These are phyloP conservation scores for Daldinia vernicosa DNA, from an alignment of 495 filamentous ascomycete genomes.

Conservation along the genomic window DNA sequence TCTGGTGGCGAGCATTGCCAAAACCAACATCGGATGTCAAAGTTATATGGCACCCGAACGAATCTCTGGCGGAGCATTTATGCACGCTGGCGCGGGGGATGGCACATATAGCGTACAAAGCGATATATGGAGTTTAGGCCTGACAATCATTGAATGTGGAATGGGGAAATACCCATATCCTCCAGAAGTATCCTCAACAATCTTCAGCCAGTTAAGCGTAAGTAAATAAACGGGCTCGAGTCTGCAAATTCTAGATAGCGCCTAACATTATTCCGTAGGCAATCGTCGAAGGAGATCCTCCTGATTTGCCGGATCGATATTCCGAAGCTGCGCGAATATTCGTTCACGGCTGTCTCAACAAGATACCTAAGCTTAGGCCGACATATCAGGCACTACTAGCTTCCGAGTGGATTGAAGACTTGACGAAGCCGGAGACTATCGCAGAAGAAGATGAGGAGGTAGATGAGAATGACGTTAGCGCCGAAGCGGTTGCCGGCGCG, in stretches of 20 bases:
- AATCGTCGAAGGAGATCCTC: constrained; percentile 95
- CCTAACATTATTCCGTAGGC: constrained; percentile 67
- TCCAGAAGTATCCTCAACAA: constrained; percentile 97
- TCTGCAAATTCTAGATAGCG: constrained; percentile 17
- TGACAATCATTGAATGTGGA: constrained; percentile 96
- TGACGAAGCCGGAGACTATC: constrained; percentile 86
- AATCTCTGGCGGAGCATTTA: constrained; percentile 85
- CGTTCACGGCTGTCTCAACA: constrained; percentile 88
- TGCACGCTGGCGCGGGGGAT: constrained; percentile 73
- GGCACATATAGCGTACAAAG: constrained; percentile 98
- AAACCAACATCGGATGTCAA: constrained; percentile 99
- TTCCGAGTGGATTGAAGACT: constrained; percentile 84
- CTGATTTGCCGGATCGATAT: constrained; percentile 83
- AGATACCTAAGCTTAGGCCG: constrained; percentile 87
- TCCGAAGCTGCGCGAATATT: constrained; percentile 85
- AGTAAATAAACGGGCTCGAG: constrained; percentile 55
- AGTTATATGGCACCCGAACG: constrained; percentile 99
- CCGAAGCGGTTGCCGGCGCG: constrained; percentile 53
- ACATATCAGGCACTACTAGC: constrained; percentile 88
- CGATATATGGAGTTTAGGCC: constrained; percentile 95
- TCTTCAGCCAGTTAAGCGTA: constrained; percentile 97
- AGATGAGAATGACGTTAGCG: constrained; percentile 57
- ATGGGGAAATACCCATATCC: constrained; percentile 97
- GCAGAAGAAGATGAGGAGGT: constrained; percentile 75
- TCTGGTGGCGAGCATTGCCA: constrained; percentile 94